These are phyloP conservation scores for Jamesozyma lodderae DNA, from an alignment of 805 yeast genomes.

Conservation along the genomic window DNA sequence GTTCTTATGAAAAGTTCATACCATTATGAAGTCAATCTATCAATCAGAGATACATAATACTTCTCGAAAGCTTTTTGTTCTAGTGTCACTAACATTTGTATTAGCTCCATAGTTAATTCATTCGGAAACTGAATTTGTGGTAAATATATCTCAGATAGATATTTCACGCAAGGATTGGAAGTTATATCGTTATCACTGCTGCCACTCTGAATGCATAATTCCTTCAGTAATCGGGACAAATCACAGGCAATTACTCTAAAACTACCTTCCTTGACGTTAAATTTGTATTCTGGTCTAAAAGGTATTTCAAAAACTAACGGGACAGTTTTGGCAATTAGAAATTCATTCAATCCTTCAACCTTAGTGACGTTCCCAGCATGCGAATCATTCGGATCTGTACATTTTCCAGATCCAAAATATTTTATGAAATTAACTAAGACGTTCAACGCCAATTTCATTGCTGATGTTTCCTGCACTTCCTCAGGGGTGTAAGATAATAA, in stretches of 20 bases:
- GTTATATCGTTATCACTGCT: conserved; percentile 12
- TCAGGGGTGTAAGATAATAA: conserved; percentile 53
- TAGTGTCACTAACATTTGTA: conserved; percentile 45
- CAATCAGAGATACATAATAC: conserved; percentile 45
- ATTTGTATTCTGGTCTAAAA: conserved; percentile 51
- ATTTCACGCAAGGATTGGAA: conserved; percentile 32
- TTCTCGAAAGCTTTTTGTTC: conserved; percentile 62
- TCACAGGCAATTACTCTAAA: conserved; percentile 67
- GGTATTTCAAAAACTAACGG: conserved; percentile 70
- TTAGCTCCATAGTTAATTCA: conserved; percentile 51
- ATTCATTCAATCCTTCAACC: conserved; percentile 63
- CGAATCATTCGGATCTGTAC: conserved; percentile 52
- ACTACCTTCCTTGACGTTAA: conserved; percentile 72
- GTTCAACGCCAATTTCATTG: conserved; percentile 60
- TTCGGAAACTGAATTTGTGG: conserved; percentile 50
- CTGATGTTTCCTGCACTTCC: conserved; percentile 51
- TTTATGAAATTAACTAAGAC: conserved; percentile 56
- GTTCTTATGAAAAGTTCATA: too few species aligned
- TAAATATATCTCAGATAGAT: conserved; percentile 42
- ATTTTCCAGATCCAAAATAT: conserved; percentile 60
- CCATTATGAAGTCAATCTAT: conserved; percentile 11
- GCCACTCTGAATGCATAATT: conserved; percentile 38
- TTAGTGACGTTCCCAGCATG: conserved; percentile 36
- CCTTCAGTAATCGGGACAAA: conserved; percentile 57
- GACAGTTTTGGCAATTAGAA: conserved; percentile 58